A percentile compares a stretch with the other conserved stretches of the same genome.
Conservation (phyloP, 2,329 filamentous ascomycete genomes). For the Ophiocordyceps camponoti-floridani region DNA sequence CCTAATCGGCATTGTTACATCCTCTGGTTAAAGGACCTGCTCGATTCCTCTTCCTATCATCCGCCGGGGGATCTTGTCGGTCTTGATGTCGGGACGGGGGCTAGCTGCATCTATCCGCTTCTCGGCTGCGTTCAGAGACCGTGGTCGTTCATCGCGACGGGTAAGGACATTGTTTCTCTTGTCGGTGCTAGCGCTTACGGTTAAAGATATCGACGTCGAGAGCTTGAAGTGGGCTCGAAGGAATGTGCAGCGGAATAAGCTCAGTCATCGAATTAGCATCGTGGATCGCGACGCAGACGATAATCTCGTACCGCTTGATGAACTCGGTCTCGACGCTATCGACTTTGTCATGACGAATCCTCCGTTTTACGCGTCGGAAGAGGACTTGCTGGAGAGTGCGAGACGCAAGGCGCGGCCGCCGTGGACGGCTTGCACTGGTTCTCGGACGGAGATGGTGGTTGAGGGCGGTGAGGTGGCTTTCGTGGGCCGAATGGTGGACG, state of each 20-base stretch:
- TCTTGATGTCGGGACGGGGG: slow-evolving; percentile 77
- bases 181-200: no score
- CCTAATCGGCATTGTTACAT: slow-evolving; percentile 72
- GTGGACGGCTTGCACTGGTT: slow-evolving; percentile 58
- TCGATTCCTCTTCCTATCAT: slow-evolving; percentile 51
- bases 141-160: slow-evolving; percentile 59
- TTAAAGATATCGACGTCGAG: slow-evolving; percentile 53
- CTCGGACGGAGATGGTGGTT: slow-evolving; percentile 71
- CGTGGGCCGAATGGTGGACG: slow-evolving; percentile 49
- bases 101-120: slow-evolving; percentile 80
- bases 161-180: no score
- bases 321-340: slow-evolving; percentile 29
- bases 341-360: slow-evolving; percentile 91
- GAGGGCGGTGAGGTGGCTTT: slow-evolving; percentile 63
- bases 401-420: slow-evolving; percentile 48
- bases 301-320: slow-evolving; percentile 45
- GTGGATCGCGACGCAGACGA: slow-evolving; percentile 32
- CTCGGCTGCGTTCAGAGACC: slow-evolving; percentile 52
- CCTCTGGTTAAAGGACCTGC: slow-evolving; percentile 65
- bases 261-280: slow-evolving; percentile 47
- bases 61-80: slow-evolving; percentile 36
- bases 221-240: slow-evolving; percentile 46
- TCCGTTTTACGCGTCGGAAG: slow-evolving; percentile 68
- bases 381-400: slow-evolving; percentile 50
- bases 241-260: slow-evolving; percentile 50